These are phyloP conservation scores for Angomonas deanei DNA, from an alignment of 208 protist species.

Conservation along the genomic window DNA sequence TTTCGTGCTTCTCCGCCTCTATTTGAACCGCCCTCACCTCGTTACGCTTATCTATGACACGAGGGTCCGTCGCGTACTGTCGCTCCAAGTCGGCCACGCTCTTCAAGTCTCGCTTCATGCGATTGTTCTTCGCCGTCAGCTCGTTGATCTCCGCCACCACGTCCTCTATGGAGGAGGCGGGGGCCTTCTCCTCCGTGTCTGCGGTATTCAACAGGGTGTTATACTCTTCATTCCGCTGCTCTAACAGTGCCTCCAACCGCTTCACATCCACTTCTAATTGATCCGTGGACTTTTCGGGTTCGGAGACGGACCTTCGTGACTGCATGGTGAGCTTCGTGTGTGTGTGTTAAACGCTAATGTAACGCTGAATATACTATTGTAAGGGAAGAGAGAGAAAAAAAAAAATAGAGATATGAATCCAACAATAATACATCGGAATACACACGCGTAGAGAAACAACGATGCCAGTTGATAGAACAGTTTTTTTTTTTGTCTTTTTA, in stretches of 20 bases:
- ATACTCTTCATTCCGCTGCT: conserved; percentile 25
- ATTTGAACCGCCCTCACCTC: conserved; percentile 40
- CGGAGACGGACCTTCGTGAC: background rate
- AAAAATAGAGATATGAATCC: conserved; percentile 13
- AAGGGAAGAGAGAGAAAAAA: conserved; percentile 3
- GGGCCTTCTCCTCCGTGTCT: background rate
- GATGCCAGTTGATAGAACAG: conserved; percentile 4
- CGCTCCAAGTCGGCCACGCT: conserved; percentile 18
- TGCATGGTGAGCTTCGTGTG: background rate
- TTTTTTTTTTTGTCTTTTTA: conserved; percentile 5
- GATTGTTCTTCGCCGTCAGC: conserved; percentile 33
- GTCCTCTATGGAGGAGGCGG: conserved; percentile 8
- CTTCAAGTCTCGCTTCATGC: conserved; percentile 31
- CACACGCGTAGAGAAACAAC: conserved; percentile 3
- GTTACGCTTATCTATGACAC: conserved; percentile 62
- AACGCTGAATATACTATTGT: background rate
- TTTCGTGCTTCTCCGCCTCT: conserved; percentile 42
- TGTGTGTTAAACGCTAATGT: conserved; percentile 6
- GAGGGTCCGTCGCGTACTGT: conserved; percentile 32
- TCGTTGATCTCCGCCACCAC: conserved; percentile 15
- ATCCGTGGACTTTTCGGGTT: conserved; percentile 4
- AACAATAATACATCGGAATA: background rate
- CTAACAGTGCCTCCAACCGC: conserved; percentile 18
- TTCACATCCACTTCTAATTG: conserved; percentile 29
- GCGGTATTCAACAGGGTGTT: conserved; percentile 16